These are phyloP conservation scores for Hapsidospora chrysogenum DNA, from an alignment of 495 filamentous ascomycete species.

Conservation along the genomic window DNA sequence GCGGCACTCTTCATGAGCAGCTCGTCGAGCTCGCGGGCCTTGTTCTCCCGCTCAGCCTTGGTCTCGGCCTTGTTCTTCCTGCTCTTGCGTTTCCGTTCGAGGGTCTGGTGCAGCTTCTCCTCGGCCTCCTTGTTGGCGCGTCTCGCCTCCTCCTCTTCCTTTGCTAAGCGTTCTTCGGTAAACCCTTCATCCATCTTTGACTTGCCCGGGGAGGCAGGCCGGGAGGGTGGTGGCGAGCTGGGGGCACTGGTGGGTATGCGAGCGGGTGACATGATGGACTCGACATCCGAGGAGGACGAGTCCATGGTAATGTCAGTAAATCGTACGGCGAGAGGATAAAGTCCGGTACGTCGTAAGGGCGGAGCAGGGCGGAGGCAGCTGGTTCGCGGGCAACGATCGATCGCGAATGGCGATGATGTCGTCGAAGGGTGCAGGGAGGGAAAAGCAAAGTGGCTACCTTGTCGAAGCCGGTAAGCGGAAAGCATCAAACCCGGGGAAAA, in stretches of 20 bases:
- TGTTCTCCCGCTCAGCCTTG: constrained; percentile 31
- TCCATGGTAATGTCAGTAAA: constrained; percentile 8
- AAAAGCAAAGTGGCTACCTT: too few species aligned
- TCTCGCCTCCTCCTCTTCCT: constrained; percentile 35
- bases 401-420: too few species aligned
- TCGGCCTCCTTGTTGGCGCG: constrained; percentile 28
- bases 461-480: too few species aligned
- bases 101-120: constrained; percentile 18
- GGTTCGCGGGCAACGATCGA: too few species aligned
- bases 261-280: constrained; percentile 15
- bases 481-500: too few species aligned
- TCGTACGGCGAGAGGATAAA: too few species aligned
- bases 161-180: constrained; percentile 24
- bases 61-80: constrained; percentile 27
- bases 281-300: constrained; percentile 13
- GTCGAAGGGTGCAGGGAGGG: too few species aligned
- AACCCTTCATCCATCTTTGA: constrained; percentile 17
- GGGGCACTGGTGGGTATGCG: constrained; percentile 21
- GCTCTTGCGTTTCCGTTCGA: constrained; percentile 19
- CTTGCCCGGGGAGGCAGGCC: constrained; percentile 1
- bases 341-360: too few species aligned
- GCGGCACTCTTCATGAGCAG: constrained; percentile 27
- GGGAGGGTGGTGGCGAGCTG: constrained; percentile 20
- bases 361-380: too few species aligned
- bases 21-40: constrained; percentile 32